Conservation (phyloP, 208 protist genomes). For the Wallacemonas sp. region DNA sequence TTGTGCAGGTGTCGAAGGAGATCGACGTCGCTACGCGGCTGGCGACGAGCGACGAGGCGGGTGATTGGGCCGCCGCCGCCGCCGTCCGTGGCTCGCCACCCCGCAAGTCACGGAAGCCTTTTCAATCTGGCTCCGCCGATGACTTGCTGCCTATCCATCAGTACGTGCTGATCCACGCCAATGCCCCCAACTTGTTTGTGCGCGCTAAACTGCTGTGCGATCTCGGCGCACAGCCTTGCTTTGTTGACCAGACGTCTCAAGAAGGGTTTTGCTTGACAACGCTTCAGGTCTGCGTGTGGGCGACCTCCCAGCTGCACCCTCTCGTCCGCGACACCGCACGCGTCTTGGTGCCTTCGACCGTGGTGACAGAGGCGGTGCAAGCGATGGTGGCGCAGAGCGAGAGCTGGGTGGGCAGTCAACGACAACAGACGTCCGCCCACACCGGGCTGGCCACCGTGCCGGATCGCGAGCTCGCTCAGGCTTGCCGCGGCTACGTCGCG, state of each 20-base stretch:
- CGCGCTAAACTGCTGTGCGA: conserved; percentile 71
- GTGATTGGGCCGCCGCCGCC: not conserved
- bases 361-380: conserved; percentile 23
- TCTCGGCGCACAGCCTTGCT: conserved; percentile 51
- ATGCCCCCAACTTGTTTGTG: conserved; percentile 47
- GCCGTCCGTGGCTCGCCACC: not conserved
- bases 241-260: conserved; percentile 74
- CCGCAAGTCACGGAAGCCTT: not conserved
- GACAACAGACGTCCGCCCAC: not conserved
- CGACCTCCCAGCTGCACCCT: conserved; percentile 55
- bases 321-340: conserved; percentile 44
- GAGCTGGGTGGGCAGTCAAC: not conserved
- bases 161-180: conserved; percentile 75
- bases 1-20: conserved; percentile 77
- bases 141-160: conserved; percentile 89
- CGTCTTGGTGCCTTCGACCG: conserved; percentile 46
- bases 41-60: conserved; percentile 28
- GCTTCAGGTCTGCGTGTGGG: conserved; percentile 72
- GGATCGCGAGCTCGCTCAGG: conserved; percentile 4
- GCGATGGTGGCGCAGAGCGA: not conserved
- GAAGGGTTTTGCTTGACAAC: conserved; percentile 82
- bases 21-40: conserved; percentile 78
- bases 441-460: not conserved
- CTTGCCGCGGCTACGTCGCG: conserved; percentile 25
- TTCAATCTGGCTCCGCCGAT: conserved; percentile 63